A percentile compares a stretch with the other conserved stretches of the same genome.
These are phyloP conservation scores for Phialophora expanda DNA, from an alignment of 2,329 filamentous ascomycete genomes.

Conservation along the genomic window DNA sequence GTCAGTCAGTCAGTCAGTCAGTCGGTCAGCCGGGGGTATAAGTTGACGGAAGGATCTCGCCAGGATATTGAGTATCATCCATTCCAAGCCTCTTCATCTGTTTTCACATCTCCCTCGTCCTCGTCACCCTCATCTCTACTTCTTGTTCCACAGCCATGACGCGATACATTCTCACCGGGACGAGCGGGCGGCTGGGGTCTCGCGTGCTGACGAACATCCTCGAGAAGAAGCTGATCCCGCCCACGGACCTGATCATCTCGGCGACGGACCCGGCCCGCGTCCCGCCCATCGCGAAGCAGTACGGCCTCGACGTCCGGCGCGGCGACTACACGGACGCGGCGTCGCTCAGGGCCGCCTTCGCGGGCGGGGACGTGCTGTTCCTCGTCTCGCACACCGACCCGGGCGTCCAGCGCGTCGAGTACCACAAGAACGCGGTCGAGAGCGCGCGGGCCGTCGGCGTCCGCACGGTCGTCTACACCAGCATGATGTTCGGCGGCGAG, in stretches of 20 bases:
- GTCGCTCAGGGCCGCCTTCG: constrained; percentile 5
- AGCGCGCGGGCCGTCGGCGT: constrained; percentile 3
- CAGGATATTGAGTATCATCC: too few species aligned
- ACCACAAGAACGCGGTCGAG: constrained; percentile 13
- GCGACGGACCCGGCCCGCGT: constrained; percentile 4
- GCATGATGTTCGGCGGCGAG: constrained; percentile 18
- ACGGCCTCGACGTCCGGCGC: background rate
- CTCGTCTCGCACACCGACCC: constrained; percentile 12
- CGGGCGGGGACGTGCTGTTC: constrained; percentile 11
- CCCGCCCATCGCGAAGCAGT: constrained; percentile 5
- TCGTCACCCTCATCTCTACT: background rate
- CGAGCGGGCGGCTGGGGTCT: constrained; percentile 7
- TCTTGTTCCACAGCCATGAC: background rate
- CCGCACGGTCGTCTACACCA: constrained; percentile 12
- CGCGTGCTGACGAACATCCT: constrained; percentile 4
- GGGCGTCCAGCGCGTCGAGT: constrained; percentile 8
- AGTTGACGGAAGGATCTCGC: background rate
- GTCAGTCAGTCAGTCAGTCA: too few species aligned
- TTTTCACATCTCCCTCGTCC: background rate
- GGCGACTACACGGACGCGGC: constrained; percentile 7
- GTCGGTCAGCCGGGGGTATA: background rate
- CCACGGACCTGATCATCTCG: constrained; percentile 11
- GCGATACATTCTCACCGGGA: constrained; percentile 13
- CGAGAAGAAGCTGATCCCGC: constrained; percentile 8
- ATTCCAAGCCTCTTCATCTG: too few species aligned